Evolutionary conservation across 495 filamentous ascomycete genomes (phyloP).

Genomic region (Tetracladium setigerum): DNA sequence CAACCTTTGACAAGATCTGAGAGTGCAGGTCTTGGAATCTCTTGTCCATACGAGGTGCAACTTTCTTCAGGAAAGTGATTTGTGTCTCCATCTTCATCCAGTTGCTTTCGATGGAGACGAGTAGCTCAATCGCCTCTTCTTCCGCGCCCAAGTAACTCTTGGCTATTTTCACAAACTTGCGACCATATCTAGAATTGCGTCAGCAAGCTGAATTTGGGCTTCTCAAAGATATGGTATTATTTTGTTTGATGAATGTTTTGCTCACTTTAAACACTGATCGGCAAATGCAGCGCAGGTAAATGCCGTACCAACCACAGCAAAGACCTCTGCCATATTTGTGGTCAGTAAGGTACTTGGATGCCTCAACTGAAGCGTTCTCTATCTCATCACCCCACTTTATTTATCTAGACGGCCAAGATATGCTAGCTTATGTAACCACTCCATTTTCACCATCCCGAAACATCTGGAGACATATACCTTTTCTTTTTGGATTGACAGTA

Average conservation of each 20-base stretch:
- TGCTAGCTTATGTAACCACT: too few species aligned
- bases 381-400: too few species aligned
- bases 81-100: constrained; percentile 6
- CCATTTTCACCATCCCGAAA: too few species aligned
- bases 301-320: not conserved
- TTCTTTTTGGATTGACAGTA: too few species aligned
- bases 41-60: constrained; percentile 2
- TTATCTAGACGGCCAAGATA: too few species aligned
- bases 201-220: too few species aligned
- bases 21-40: constrained; percentile 6
- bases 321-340: too few species aligned
- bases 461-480: too few species aligned
- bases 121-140: not conserved
- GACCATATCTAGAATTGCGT: constrained; percentile 11
- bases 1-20: constrained; percentile 5
- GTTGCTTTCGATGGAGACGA: constrained; percentile 8
- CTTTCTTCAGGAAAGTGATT: constrained; percentile 2
- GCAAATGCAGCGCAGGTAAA: constrained; percentile 5
- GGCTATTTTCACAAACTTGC: constrained; percentile 7
- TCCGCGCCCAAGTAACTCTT: constrained; percentile 8
- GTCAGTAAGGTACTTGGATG: too few species aligned
- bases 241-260: too few species aligned
- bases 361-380: too few species aligned
- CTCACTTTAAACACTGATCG: constrained; percentile 12
- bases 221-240: too few species aligned